Conservation (phyloP, 1,139 yeast species). For the Geotrichum restrictum region DNA sequence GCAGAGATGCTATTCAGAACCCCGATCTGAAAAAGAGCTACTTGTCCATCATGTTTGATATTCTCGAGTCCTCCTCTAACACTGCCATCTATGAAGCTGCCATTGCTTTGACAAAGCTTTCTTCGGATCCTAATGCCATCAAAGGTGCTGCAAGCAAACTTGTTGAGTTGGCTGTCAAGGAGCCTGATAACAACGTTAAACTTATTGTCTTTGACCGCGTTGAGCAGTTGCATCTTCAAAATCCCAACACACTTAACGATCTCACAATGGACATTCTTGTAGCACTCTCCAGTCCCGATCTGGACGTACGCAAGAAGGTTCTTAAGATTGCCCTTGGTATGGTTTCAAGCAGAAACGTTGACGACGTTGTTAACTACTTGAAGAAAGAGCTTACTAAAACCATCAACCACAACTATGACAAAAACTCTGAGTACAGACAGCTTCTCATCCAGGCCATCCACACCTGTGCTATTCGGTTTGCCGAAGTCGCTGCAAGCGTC, state of each 20-base stretch:
- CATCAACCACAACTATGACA: slow-evolving; percentile 60
- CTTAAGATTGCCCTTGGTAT: slow-evolving; percentile 75
- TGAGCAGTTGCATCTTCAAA: slow-evolving; percentile 63
- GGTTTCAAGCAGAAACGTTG: slow-evolving; percentile 84
- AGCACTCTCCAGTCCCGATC: slow-evolving; percentile 78
- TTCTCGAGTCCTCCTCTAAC: slow-evolving; percentile 66
- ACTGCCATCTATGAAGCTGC: slow-evolving; percentile 93
- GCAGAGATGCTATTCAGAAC: slow-evolving; percentile 67
- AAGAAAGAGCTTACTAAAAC: slow-evolving; percentile 87
- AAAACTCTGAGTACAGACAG: slow-evolving; percentile 82
- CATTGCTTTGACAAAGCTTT: slow-evolving; percentile 69
- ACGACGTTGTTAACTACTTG: slow-evolving; percentile 84
- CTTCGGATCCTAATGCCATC: slow-evolving; percentile 64
- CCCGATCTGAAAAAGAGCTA: slow-evolving; percentile 68
- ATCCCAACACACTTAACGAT: slow-evolving; percentile 84
- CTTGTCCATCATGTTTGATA: slow-evolving; percentile 64
- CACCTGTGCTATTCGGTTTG: slow-evolving; percentile 80
- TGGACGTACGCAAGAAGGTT: slow-evolving; percentile 87
- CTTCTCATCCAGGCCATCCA: slow-evolving; percentile 84
- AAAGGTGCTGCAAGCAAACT: slow-evolving; percentile 79
- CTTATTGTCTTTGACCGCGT: slow-evolving; percentile 86
- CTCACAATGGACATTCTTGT: slow-evolving; percentile 81
- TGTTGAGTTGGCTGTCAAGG: slow-evolving; percentile 84
- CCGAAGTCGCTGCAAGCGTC: slow-evolving; percentile 87
- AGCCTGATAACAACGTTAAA: slow-evolving; percentile 89